Evolutionary conservation across 371 early-diverging fungal genomes (phyloP).

Genomic region (Mortierella sp.): DNA sequence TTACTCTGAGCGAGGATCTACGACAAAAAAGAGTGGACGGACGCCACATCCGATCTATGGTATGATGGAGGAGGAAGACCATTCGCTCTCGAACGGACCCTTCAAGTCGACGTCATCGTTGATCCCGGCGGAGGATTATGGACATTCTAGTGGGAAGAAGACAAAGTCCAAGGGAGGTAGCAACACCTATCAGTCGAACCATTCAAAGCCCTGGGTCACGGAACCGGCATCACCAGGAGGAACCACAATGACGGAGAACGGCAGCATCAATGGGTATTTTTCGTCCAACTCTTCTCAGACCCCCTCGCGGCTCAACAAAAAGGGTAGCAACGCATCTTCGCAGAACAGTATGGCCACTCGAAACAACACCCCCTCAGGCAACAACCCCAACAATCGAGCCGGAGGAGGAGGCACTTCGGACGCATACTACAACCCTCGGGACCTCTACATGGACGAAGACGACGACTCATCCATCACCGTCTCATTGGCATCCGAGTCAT

Average conservation of each 20-base stretch:
- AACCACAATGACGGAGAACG: slow-evolving; percentile 47
- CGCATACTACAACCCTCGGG: slow-evolving; percentile 44
- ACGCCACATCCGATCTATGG: slow-evolving; percentile 22
- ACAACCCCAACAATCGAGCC: not conserved
- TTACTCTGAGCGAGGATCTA: not conserved
- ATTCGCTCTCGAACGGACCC: slow-evolving; percentile 35
- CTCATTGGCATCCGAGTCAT: slow-evolving; percentile 34
- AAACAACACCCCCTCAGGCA: not conserved
- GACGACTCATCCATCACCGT: slow-evolving; percentile 41
- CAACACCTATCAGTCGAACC: slow-evolving; percentile 7
- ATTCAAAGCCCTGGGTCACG: slow-evolving; percentile 20
- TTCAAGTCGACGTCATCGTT: slow-evolving; percentile 53
- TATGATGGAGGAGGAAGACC: slow-evolving; percentile 21
- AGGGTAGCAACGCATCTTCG: slow-evolving; percentile 31
- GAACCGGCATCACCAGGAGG: slow-evolving; percentile 44
- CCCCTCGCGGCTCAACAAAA: slow-evolving; percentile 28
- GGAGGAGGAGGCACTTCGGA: slow-evolving; percentile 14
- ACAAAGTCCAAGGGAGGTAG: slow-evolving; percentile 7
- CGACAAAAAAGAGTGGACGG: not conserved
- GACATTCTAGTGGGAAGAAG: not conserved
- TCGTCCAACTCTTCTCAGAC: slow-evolving; percentile 29
- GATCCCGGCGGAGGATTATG: slow-evolving; percentile 29
- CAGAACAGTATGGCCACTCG: slow-evolving; percentile 19
- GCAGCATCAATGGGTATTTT: slow-evolving; percentile 34
- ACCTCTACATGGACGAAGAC: slow-evolving; percentile 39